Base-by-base conservation (phyloP, 73 alveolate genomes). In the Paraurostyla sp. region DNA sequence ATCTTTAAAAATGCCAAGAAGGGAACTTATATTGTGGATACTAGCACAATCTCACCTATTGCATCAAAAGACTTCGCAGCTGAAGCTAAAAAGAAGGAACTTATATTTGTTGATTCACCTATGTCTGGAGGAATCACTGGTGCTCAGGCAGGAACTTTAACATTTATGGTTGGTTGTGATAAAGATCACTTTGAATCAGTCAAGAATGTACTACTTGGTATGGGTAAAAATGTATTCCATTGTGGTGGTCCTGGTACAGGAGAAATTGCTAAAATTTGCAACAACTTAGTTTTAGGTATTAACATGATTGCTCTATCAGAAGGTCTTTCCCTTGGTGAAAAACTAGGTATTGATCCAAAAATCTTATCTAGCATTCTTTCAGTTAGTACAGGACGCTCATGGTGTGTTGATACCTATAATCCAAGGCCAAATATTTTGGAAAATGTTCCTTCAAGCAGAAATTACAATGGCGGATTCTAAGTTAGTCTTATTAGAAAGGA, bases 141-240 rank as follows among this genome's bases (percentile, higher is more conserved):
- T 48, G 99, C 99, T 16, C 50, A 91, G 38, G 65, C 63, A 29
- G 99, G 96, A 23, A 92, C 97, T 23, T 84, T 95, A 0, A 94
- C 99, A 13, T 94, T 95, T 49, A 95, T 95, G 99, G 96, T 91
- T 49, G 99, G 99, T 58, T 92, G 95, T n/a, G 95, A 94, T 16
- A 59, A 95, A 45, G 95, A 87, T 52, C 33, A 92, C 59, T 94
- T 83, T 63, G 94, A 87, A 36, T 82, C 60, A 36, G 50, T 63
- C 56, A 75, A 76, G 43, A 89, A 80, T 38, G 87, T 86, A 29
- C 87, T 95, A 0, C 35, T 75, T 52, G 88, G 90, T 20, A 94
- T 95, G 97, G 99, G 99, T 22, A 87, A 76, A 43, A 95, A 95
- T 57, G 52, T 94, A 41, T 94, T 92, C 92, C 94, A 95, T 75